Conservation (phyloP, 1,284 basidiomycete genomes). For the Pseudozyma thailandica region DNA sequence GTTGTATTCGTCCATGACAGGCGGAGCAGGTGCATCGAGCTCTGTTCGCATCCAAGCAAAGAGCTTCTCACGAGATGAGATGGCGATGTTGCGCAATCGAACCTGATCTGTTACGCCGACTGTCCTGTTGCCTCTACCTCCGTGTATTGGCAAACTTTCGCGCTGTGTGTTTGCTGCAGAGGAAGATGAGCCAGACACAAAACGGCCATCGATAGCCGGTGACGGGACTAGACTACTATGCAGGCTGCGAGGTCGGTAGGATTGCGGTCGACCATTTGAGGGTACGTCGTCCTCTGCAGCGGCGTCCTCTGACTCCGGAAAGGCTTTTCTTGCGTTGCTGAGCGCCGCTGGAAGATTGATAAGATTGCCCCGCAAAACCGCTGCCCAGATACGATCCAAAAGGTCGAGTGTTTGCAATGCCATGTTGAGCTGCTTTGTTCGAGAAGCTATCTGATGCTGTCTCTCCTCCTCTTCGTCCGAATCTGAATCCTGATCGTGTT, state of each 20-base stretch:
- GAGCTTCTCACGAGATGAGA: conserved; percentile 53
- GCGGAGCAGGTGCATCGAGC: conserved; percentile 52
- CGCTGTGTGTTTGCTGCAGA: neutral
- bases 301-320: conserved; percentile 14
- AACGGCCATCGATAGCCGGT: conserved; percentile 37
- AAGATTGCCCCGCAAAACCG: conserved; percentile 50
- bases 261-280: neutral
- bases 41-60: conserved; percentile 62
- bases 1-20: conserved; percentile 40
- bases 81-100: conserved; percentile 57
- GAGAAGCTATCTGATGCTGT: conserved; percentile 12
- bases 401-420: conserved; percentile 50
- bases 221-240: conserved; percentile 38
- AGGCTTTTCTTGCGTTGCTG: conserved; percentile 25
- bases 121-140: conserved; percentile 41
- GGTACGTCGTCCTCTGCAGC: neutral
- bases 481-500: conserved; percentile 11
- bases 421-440: conserved; percentile 42
- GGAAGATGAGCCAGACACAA: conserved; percentile 5
- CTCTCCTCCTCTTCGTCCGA: conserved; percentile 30
- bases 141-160: conserved; percentile 46
- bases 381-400: conserved; percentile 59
- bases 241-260: neutral
- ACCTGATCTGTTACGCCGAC: conserved; percentile 58
- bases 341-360: conserved; percentile 37